Conservation (phyloP, 768 basidiomycete species). For the Boletus fagicola region DNA sequence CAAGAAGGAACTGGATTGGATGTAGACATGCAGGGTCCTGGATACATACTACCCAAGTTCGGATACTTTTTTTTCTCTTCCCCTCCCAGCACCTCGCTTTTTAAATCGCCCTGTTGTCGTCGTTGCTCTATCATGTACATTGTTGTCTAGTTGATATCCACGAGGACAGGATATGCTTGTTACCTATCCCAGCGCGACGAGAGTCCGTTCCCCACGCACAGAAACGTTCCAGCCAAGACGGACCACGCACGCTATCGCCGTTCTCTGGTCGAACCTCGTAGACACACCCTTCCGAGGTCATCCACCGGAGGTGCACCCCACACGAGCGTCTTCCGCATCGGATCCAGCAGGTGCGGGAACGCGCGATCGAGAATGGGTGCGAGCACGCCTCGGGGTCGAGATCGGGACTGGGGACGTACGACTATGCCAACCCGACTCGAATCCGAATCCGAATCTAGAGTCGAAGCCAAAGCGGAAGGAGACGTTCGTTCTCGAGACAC, state of each 20-base stretch:
- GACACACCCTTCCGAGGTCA: conserved; percentile 46
- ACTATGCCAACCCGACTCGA: not conserved
- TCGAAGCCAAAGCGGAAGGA: too few relatives aligned
- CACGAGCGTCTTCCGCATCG: conserved; percentile 59
- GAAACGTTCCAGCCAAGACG: not conserved
- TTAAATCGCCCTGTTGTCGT: not conserved
- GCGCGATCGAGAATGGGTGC: conserved; percentile 40
- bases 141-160: not conserved
- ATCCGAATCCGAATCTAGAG: not conserved
- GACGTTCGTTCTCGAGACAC: too few relatives aligned
- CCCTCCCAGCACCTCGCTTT: not conserved
- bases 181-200: not conserved
- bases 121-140: not conserved
- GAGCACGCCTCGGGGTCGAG: conserved; percentile 45
- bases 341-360: conserved; percentile 57
- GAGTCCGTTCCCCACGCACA: not conserved
- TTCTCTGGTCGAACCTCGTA: conserved; percentile 2
- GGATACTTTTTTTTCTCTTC: not conserved
- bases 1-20: conserved; percentile 6
- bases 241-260: not conserved
- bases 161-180: not conserved
- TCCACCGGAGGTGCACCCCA: conserved; percentile 75
- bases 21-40: not conserved
- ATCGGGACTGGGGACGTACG: not conserved
- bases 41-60: not conserved